Evolutionary conservation across 805 yeast species (phyloP).

Genomic region (Komagataella populi): DNA sequence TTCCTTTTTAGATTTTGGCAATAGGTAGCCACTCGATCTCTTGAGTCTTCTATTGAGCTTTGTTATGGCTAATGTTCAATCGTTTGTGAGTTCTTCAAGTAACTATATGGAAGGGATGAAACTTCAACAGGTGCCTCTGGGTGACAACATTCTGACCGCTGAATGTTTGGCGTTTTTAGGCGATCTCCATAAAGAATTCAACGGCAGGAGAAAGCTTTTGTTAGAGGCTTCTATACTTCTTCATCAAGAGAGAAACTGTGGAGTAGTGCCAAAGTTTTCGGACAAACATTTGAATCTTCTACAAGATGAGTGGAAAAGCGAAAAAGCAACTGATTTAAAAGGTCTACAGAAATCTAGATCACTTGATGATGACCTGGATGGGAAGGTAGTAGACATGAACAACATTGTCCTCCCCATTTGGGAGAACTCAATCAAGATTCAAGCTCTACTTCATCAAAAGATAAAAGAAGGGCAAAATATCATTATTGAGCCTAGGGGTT

Average conservation of each 20-base stretch:
- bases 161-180: conserved; percentile 59
- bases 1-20: no score
- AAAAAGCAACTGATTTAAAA: conserved; percentile 64
- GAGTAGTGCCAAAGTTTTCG: conserved; percentile 54
- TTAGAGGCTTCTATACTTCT: conserved; percentile 40
- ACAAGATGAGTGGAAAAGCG: conserved; percentile 67
- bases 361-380: conserved; percentile 49
- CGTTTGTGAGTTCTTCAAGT: background rate
- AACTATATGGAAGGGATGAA: background rate
- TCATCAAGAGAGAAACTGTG: conserved; percentile 44
- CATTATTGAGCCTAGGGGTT: conserved; percentile 49
- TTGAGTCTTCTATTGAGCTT: no score
- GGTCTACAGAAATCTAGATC: conserved; percentile 66
- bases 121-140: background rate
- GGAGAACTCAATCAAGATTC: conserved; percentile 20
- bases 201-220: conserved; percentile 38
- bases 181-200: conserved; percentile 51
- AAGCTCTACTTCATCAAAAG: conserved; percentile 24
- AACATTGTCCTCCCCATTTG: conserved; percentile 31
- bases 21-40: no score
- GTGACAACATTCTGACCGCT: conserved; percentile 30
- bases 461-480: conserved; percentile 27
- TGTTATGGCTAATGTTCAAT: background rate
- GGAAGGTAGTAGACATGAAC: conserved; percentile 58
- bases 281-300: conserved; percentile 60